These are phyloP conservation scores for Pseudogymnoascus destructans DNA, from an alignment of 2,329 filamentous ascomycete species.

Conservation along the genomic window DNA sequence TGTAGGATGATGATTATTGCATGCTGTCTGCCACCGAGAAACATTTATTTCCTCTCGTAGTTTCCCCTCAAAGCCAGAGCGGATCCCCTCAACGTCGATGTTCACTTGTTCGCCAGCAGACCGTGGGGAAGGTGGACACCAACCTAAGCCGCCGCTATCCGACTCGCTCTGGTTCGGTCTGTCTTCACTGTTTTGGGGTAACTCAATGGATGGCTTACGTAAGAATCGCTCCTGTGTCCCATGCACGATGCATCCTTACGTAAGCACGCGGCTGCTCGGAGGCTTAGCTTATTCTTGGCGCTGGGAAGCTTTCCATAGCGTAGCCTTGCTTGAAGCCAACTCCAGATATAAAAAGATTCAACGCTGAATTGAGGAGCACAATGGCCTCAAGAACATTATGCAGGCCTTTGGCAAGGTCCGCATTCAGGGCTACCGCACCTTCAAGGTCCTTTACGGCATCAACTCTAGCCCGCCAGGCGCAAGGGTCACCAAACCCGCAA, in stretches of 20 bases:
- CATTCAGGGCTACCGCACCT: conserved; percentile 7
- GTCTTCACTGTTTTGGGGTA: neutral
- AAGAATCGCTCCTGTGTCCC: neutral
- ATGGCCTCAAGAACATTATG: conserved; percentile 21
- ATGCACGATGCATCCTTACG: neutral
- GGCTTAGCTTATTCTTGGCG: neutral
- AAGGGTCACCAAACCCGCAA: conserved; percentile 14
- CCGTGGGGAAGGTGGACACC: conserved; percentile 7
- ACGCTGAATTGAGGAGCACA: conserved; percentile 8
- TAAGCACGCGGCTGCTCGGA: neutral
- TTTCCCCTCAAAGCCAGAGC: conserved; percentile 9
- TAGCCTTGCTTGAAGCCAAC: conserved; percentile 4
- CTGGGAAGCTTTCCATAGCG: conserved; percentile 7
- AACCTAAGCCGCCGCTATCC: conserved; percentile 6
- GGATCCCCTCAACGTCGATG: conserved; percentile 5
- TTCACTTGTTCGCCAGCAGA: conserved; percentile 3
- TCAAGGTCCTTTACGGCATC: conserved; percentile 15
- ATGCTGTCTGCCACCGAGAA: conserved; percentile 4
- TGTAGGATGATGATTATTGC: conserved; percentile 8
- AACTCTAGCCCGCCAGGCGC: conserved; percentile 11
- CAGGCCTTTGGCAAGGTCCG: conserved; percentile 16
- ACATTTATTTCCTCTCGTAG: conserved; percentile 6
- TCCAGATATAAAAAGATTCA: conserved; percentile 4
- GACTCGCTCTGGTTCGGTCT: neutral
- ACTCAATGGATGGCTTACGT: conserved; percentile 2